phyloP scores from a whole-genome alignment of 306 rosid genomes.

The Acmispon strigosus region DNA sequence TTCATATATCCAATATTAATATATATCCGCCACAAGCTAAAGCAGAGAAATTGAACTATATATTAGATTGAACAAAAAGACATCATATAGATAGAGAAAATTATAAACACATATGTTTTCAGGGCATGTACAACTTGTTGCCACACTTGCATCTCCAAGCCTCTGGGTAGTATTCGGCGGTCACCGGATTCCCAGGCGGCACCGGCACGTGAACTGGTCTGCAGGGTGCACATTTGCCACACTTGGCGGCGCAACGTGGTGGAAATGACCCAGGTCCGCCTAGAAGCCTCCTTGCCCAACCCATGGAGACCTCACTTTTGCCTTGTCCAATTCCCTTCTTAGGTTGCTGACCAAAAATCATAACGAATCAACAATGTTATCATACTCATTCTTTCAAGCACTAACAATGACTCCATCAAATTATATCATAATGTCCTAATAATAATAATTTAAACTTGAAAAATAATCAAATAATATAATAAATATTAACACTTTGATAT shows the following conservation, averaged over 20 bases:
- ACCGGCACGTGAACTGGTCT: slow-evolving; percentile 80
- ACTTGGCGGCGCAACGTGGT: slow-evolving; percentile 70
- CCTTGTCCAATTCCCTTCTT: not conserved
- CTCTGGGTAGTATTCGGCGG: slow-evolving; percentile 83
- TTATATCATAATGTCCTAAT: not conserved
- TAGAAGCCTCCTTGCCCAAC: slow-evolving; percentile 46
- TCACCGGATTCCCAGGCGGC: slow-evolving; percentile 87
- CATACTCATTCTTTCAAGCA: no score
- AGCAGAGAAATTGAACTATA: slow-evolving; percentile 3
- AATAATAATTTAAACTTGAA: not conserved
- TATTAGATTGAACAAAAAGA: slow-evolving; percentile 5
- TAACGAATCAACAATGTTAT: not conserved
- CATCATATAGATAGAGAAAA: slow-evolving; percentile 7
- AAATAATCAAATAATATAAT: no score
- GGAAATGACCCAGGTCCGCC: slow-evolving; percentile 80
- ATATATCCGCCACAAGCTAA: slow-evolving; percentile 22
- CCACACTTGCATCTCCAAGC: slow-evolving; percentile 99
- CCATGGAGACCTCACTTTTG: not conserved
- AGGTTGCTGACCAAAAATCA: slow-evolving; percentile 2
- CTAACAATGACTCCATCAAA: not conserved
- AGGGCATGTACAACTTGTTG: slow-evolving; percentile 83
- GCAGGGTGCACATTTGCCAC: slow-evolving; percentile 78
- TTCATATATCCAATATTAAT: slow-evolving; percentile 22
- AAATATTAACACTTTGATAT: no score
- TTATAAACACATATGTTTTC: slow-evolving; percentile 9